Percentiles rank a stretch among this genome's conserved stretches.
phyloP scores from a whole-genome alignment of 2,329 filamentous ascomycete genomes.

The Neodidymelliopsis sp. region DNA sequence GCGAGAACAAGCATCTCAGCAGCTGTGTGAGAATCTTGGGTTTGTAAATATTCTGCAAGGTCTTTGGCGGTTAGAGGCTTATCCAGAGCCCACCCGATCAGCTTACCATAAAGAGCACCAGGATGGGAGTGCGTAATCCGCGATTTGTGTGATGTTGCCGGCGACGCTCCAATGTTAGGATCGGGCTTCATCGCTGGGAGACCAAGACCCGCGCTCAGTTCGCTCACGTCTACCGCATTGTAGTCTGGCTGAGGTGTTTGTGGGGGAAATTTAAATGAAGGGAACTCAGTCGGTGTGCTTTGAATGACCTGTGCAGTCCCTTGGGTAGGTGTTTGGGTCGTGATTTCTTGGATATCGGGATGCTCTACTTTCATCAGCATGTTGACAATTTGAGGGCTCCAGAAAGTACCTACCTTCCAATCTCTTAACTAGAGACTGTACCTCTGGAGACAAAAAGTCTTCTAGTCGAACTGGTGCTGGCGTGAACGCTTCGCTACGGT shows the following conservation, averaged over 20 bases:
- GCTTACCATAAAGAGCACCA: slow-evolving; percentile 25
- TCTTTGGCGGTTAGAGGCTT: slow-evolving; percentile 31
- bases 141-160: slow-evolving; percentile 7
- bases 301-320: neutral
- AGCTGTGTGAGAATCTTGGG: neutral
- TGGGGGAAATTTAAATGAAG: neutral
- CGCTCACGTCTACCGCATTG: slow-evolving; percentile 20
- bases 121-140: slow-evolving; percentile 2
- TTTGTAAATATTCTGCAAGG: slow-evolving; percentile 25
- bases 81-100: slow-evolving; percentile 29
- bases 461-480: slow-evolving; percentile 2
- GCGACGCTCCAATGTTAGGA: neutral
- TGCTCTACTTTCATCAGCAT: slow-evolving; percentile 1
- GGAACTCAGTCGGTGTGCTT: neutral
- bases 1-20: neutral
- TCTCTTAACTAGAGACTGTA: neutral
- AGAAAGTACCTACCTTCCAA: neutral
- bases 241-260: slow-evolving; percentile 5
- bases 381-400: no score
- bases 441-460: neutral
- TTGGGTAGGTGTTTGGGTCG: neutral
- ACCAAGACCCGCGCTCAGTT: slow-evolving; percentile 25
- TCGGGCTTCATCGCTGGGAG: slow-evolving; percentile 15
- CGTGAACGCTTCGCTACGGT: neutral
- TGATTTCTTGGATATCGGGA: neutral